A percentile compares a stretch with the other conserved stretches of the same genome.
Evolutionary conservation across 1,284 basidiomycete species (phyloP).

Genomic region (Melampsora larici-populina): DNA sequence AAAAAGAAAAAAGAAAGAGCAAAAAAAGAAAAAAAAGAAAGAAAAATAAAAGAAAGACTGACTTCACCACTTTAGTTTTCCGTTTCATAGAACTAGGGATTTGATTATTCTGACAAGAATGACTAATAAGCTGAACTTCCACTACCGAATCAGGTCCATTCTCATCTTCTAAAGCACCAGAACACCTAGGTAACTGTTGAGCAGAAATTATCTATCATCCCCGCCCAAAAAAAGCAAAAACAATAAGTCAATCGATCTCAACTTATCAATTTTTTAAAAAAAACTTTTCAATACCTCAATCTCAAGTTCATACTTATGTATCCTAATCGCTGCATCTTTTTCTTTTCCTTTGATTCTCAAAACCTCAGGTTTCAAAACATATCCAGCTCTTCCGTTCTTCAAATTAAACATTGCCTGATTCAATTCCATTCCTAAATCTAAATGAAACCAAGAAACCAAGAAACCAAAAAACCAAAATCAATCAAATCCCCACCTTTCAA

Average conservation of each 20-base stretch:
- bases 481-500: too few species aligned
- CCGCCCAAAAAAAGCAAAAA: slow-evolving; percentile 14
- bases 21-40: background rate
- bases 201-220: slow-evolving; percentile 73
- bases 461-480: background rate
- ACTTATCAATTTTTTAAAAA: too few species aligned
- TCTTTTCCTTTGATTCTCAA: slow-evolving; percentile 64
- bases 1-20: too few species aligned
- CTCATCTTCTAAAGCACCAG: slow-evolving; percentile 62
- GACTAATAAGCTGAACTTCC: slow-evolving; percentile 71
- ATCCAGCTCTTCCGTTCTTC: slow-evolving; percentile 77
- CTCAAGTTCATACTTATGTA: slow-evolving; percentile 65
- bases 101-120: slow-evolving; percentile 61
- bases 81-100: slow-evolving; percentile 17
- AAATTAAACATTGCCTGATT: slow-evolving; percentile 88
- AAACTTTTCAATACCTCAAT: slow-evolving; percentile 59
- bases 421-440: slow-evolving; percentile 80
- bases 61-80: slow-evolving; percentile 34
- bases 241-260: slow-evolving; percentile 40
- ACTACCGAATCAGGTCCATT: slow-evolving; percentile 69
- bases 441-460: slow-evolving; percentile 4
- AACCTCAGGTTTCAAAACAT: slow-evolving; percentile 81
- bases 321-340: slow-evolving; percentile 62
- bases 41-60: background rate
- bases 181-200: slow-evolving; percentile 77